Evolutionary conservation across 768 basidiomycete species (phyloP), one percentile per base, ranked within the genome.

Genomic region (Lepiota brunneoincarnata): DNA sequence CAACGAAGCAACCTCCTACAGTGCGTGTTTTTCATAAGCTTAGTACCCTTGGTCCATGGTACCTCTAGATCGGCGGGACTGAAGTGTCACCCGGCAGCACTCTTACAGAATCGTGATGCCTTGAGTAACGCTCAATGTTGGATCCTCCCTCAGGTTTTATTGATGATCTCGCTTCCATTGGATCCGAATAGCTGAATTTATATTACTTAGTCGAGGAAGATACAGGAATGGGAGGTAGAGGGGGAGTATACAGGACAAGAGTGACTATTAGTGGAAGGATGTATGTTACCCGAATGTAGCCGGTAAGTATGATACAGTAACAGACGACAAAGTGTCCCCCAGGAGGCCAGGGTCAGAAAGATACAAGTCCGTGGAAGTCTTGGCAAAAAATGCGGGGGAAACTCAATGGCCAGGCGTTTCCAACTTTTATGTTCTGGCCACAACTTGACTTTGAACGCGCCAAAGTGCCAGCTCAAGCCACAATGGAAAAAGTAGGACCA

Each of bases 401-500:
- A 26, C 17, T 21, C 6, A 46, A 26, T 20, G 43, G n/a, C 43
- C 23, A 11, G 23, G 37, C 28, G 28, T 21, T 36, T 42, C 35
- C 18, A 26, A 34, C n/a, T 40, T 38, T 17, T 31, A 39, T 37
- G 26, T 48, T 18, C 11, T 10, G 7, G 7, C 31, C 2, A 10
- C 21, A n/a, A 38, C 28, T 23, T 36, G 48, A 39, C 14, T 11
- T 45, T 24, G 15, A 28, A 17, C 17, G 10, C 55, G 14, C 18
- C 41, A 38, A 10, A 20, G n/a, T 20, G 18, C 38, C 3, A 39
- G 9, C n/a, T 72, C 62, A 75, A 42, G 63, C 49, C 15, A 60
- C 63, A 54, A 84, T 83, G 11, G 70, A 70, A 59, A 83, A 83
- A 40, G 49, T 14, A 6, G 64, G 65, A 24, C 80, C 75, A 48